Base-by-base conservation (phyloP, 1,139 yeast species). In the Kazachstania sp. region DNA sequence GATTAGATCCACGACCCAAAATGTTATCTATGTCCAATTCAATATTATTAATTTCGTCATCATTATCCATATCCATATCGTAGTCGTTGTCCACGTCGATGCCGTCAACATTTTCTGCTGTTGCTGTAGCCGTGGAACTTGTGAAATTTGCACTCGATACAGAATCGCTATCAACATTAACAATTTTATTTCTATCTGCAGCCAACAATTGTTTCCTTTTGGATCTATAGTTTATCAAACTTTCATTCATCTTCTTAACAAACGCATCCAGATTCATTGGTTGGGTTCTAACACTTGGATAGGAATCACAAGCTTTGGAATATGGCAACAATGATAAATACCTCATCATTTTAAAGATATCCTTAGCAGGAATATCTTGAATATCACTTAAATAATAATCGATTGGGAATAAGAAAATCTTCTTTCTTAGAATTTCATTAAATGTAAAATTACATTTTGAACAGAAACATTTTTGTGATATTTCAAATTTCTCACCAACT, bases 221-320 rank as follows among this genome's bases (percentile, higher is more conserved):
- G 39, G 54, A 53, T 45, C 67, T 55, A 45, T 65, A 63, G 43
- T 40, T 50, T 43, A 53, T 45, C 36, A 49, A 39, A 44, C 53
- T 59, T 39, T 50, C 51, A 48, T 70, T 70, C 57, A 65, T 66
- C 39, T 58, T 55, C 1, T 51, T 48, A 13, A 69, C 61, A 47
- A 68, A 66, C 28, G 60, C 54, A 13, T 61, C 56, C 43, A 68
- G 50, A 48, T 61, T 60, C 63, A 66, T 69, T 13, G 70, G 65
- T 32, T 68, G 70, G 0, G 72, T 70, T 44, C 68, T 59, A 2
- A 70, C 72, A 39, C 71, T 63, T 29, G 73, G 73, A 49, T 65
- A 69, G 39, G 55, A 56, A 51, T 69, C 73, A 42, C 70, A 67
- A 1, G 72, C 72, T 47, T 69, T 69, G 0, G 72, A 68, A 47